Percentiles rank a stretch among this genome's conserved stretches.
Conservation (phyloP, 2,329 filamentous ascomycete genomes). For the Trichoderma breve region DNA sequence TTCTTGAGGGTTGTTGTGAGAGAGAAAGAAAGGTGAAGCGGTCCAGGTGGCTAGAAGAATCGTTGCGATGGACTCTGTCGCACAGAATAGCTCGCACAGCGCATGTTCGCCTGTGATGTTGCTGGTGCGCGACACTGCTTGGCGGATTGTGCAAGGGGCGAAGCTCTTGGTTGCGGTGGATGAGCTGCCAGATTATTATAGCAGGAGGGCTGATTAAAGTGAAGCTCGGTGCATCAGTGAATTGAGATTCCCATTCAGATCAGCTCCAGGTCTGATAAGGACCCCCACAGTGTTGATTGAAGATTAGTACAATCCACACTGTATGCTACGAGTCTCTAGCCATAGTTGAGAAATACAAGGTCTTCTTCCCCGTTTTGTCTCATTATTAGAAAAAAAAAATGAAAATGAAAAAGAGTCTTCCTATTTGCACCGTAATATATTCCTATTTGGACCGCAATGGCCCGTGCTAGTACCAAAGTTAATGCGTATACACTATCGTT, state of each 20-base stretch:
- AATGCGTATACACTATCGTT: no score
- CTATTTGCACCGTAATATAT: no score
- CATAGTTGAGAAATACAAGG: no score
- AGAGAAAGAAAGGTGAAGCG: neutral
- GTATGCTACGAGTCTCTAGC: neutral
- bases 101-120: slow-evolving; percentile 28
- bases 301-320: neutral
- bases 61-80: slow-evolving; percentile 32
- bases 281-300: neutral
- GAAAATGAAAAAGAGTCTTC: no score
- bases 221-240: neutral
- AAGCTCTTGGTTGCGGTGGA: neutral
- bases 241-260: neutral
- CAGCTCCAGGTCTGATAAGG: neutral
- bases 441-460: no score
- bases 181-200: neutral
- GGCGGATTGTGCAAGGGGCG: neutral
- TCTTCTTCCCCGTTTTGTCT: no score
- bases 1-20: neutral
- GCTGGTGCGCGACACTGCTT: neutral
- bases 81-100: slow-evolving; percentile 26
- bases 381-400: no score
- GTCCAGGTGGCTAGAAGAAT: slow-evolving; percentile 12
- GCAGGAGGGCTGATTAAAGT: neutral
- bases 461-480: no score